Base-by-base conservation (phyloP, 2,329 filamentous ascomycete genomes). In the Penicillium sp. region DNA sequence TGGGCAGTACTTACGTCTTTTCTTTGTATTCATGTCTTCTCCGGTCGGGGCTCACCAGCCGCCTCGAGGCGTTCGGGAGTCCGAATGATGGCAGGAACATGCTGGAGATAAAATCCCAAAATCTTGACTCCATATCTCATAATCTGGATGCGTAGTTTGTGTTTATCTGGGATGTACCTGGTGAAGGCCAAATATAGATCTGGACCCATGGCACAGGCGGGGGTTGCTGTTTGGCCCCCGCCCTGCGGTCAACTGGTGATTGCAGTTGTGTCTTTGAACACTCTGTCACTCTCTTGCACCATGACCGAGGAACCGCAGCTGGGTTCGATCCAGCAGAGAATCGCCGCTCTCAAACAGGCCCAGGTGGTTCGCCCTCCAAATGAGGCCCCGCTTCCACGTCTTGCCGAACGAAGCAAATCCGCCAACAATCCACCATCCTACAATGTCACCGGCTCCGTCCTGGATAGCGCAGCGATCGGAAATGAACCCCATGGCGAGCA, bases 271-370 rank as follows among this genome's bases (percentile, higher is more conserved):
- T 9, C 18, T 22, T 27, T 27, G 6, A 6, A n/a, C 25, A 6
- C 5, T n/a, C 9, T 9, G 5, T 26, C 12, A 22, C 14, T 13
- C n/a, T 25, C 18, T 32, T 14, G 16, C 32, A 20, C n/a, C 18
- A 68, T 68, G 65, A 58, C 62, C 11, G 64, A 69, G 48, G 66
- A 68, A 51, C 52, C 62, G 7, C 64, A 65, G 47, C 54, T 64
- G 34, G 55, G 64, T 42, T 68, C 67, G 9, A 66, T 71, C 30
- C 65, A 70, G 47, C 57, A 69, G 50, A 65, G 68, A 30, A 70
- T 71, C 40, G 64, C 65, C 37, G 62, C 66, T 22, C 54, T 71
- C 37, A 70, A 70, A 42, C 61, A 63, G 41, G 58, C 64, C 27
- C 68, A 70, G 45, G 51, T 66, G 37, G 62, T 59, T 33, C 59